Percentiles rank a stretch among this genome's conserved stretches.
Conservation (phyloP, 345 rosid genomes). For the Nephelium lappaceum region DNA sequence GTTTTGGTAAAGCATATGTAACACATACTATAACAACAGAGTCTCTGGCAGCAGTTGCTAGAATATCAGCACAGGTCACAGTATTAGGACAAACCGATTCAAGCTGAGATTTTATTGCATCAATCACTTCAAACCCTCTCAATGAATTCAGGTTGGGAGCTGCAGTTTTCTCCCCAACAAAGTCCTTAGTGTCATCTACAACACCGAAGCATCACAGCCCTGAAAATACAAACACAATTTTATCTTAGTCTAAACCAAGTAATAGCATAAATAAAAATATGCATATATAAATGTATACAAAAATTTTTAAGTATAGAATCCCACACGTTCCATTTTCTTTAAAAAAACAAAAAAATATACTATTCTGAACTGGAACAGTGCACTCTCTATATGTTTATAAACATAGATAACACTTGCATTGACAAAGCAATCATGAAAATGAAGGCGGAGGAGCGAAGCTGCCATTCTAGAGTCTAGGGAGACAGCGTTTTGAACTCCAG, state of each 20-base stretch:
- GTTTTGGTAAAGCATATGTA: no score
- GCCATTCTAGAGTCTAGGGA: constrained; percentile 75
- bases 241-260: background rate
- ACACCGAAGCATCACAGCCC: constrained; percentile 88
- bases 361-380: background rate
- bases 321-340: no score
- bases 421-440: constrained; percentile 82
- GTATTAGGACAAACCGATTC: constrained; percentile 74
- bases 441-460: constrained; percentile 76
- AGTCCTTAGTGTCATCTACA: constrained; percentile 64
- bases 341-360: background rate
- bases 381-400: background rate
- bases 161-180: constrained; percentile 82
- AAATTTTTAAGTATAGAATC: background rate
- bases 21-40: constrained; percentile 65
- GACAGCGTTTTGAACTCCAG: constrained; percentile 61
- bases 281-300: background rate
- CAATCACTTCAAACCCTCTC: constrained; percentile 82
- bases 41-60: constrained; percentile 79
- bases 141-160: constrained; percentile 81
- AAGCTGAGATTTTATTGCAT: constrained; percentile 63
- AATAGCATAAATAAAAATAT: background rate
- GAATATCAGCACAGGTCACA: constrained; percentile 91
- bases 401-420: constrained; percentile 46
- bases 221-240: constrained; percentile 25